Evolutionary conservation across 2,329 filamentous ascomycete genomes (phyloP).

Genomic region (Hymenoscyphus fructigenus): DNA sequence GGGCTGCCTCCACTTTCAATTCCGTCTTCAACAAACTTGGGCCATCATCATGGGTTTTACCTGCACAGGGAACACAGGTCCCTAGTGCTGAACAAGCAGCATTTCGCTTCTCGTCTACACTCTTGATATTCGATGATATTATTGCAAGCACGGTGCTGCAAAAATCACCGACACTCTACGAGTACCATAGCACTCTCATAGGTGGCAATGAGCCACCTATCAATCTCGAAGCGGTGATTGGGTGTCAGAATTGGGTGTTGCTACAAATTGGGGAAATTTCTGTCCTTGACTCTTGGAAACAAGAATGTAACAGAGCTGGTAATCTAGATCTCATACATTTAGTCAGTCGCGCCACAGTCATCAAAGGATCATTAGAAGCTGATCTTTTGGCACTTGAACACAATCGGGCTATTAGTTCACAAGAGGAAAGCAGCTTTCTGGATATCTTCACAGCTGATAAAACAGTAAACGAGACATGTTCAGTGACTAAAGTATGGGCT

Average conservation of each 20-base stretch:
- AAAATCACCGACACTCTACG: constrained; percentile 42
- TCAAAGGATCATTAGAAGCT: constrained; percentile 35
- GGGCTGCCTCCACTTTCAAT: constrained; percentile 18
- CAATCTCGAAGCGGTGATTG: constrained; percentile 50
- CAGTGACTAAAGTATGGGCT: too few relatives aligned
- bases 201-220: constrained; percentile 39
- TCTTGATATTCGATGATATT: constrained; percentile 50
- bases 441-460: too few relatives aligned
- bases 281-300: constrained; percentile 57
- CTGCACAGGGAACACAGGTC: constrained; percentile 5
- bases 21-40: constrained; percentile 21
- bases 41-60: constrained; percentile 17
- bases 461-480: too few relatives aligned
- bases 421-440: constrained; percentile 9
- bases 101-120: constrained; percentile 51
- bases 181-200: constrained; percentile 43
- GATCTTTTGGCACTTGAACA: constrained; percentile 20
- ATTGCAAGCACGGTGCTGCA: constrained; percentile 49
- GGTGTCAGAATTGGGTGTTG: constrained; percentile 57
- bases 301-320: constrained; percentile 44
- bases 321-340: constrained; percentile 47
- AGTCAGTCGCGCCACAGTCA: constrained; percentile 43
- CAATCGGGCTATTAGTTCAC: constrained; percentile 7
- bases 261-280: constrained; percentile 53
- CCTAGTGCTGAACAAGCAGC: constrained; percentile 49